Evolutionary conservation across 202 grass and related monocot species (phyloP).

Genomic region (Zoysia matrella): DNA sequence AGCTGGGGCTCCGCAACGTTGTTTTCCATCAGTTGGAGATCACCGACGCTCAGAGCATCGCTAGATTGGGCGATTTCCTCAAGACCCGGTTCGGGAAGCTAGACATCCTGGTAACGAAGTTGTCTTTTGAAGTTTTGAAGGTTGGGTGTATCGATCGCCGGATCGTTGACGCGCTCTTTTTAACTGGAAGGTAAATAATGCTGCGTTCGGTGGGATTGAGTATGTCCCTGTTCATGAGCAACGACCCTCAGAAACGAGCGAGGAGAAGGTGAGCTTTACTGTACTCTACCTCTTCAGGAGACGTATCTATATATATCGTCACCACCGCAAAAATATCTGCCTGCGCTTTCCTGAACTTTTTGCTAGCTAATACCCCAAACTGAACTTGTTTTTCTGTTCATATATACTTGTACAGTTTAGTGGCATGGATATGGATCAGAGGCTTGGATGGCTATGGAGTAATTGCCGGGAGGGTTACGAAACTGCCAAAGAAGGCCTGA

Average conservation of each 20-base stretch:
- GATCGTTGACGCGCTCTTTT: neutral
- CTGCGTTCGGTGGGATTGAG: slow-evolving; percentile 8
- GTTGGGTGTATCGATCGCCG: too few species aligned
- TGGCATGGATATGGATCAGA: neutral
- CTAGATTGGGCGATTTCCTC: slow-evolving; percentile 41
- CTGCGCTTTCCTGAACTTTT: too few species aligned
- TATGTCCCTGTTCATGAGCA: neutral
- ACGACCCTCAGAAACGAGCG: neutral
- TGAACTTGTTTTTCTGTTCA: too few species aligned
- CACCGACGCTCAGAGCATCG: slow-evolving; percentile 38
- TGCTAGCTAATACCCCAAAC: too few species aligned
- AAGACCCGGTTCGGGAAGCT: slow-evolving; percentile 49
- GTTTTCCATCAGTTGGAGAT: slow-evolving; percentile 59
- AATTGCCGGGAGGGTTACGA: slow-evolving; percentile 31
- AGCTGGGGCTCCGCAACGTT: neutral
- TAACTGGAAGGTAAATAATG: slow-evolving; percentile 53
- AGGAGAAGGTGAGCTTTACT: slow-evolving; percentile 24
- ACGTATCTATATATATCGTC: too few species aligned
- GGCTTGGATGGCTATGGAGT: neutral
- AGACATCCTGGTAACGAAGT: slow-evolving; percentile 47
- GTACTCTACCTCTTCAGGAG: too few species aligned
- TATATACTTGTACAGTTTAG: neutral
- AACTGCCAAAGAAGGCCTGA: slow-evolving; percentile 40
- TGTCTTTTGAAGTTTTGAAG: neutral
- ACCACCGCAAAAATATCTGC: too few species aligned